A percentile compares a stretch with the other conserved stretches of the same genome.
Conservation (phyloP, 2,329 filamentous ascomycete genomes). For the Cordyceps pruinosa region DNA sequence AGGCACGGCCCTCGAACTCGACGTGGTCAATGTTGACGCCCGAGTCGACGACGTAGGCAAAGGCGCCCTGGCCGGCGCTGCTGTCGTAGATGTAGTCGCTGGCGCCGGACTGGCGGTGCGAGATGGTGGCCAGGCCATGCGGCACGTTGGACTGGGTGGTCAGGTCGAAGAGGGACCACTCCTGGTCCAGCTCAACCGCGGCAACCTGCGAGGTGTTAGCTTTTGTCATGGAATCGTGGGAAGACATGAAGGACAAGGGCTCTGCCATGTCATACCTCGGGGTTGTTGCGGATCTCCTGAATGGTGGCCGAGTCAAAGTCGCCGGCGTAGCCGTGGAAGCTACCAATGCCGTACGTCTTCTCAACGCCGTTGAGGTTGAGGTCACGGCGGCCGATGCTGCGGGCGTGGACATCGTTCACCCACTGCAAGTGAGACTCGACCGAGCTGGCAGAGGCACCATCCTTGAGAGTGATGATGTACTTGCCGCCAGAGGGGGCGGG, state of each 20-base stretch:
- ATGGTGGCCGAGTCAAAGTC: conserved; percentile 36
- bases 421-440: conserved; percentile 29
- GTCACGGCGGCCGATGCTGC: conserved; percentile 27
- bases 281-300: conserved; percentile 30
- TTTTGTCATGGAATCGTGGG: not conserved
- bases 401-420: conserved; percentile 26
- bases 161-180: conserved; percentile 20
- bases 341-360: conserved; percentile 25
- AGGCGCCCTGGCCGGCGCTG: conserved; percentile 47
- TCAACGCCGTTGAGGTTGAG: conserved; percentile 25
- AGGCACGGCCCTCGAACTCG: conserved; percentile 51
- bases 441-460: conserved; percentile 23
- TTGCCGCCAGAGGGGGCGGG: conserved; percentile 20
- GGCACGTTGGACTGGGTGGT: conserved; percentile 29
- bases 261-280: conserved; percentile 28
- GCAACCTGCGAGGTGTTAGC: conserved; percentile 22
- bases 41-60: conserved; percentile 59
- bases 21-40: conserved; percentile 51
- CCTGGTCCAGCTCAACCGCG: conserved; percentile 26
- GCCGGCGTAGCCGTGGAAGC: conserved; percentile 36
- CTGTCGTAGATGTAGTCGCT: conserved; percentile 33
- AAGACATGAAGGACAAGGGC: no score
- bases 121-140: conserved; percentile 41
- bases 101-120: conserved; percentile 28
- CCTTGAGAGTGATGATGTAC: conserved; percentile 41